Percentiles rank a stretch among this genome's conserved stretches.
Evolutionary conservation across 805 yeast species (phyloP).

Genomic region (Pichia exigua): DNA sequence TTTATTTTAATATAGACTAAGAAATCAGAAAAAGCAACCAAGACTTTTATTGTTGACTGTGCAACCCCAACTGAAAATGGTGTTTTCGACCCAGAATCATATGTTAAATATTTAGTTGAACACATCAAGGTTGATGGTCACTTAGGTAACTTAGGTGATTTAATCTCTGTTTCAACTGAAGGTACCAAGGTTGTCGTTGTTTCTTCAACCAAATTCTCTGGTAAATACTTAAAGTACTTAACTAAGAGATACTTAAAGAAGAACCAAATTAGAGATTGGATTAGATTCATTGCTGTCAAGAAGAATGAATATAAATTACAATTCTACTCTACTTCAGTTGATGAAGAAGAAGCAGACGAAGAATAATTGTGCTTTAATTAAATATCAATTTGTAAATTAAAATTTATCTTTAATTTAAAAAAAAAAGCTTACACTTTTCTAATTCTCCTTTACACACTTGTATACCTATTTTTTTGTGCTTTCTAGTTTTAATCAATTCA

Average conservation of each 20-base stretch:
- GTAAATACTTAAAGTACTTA: constrained; percentile 99
- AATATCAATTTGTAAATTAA: constrained; percentile 1
- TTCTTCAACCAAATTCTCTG: constrained; percentile 93
- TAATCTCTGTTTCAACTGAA: constrained; percentile 78
- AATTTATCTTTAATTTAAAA: constrained; percentile 1
- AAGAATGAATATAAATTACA: constrained; percentile 94
- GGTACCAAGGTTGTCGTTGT: constrained; percentile 84
- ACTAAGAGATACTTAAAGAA: constrained; percentile 99
- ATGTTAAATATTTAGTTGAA: constrained; percentile 96
- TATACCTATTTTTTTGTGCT: background rate
- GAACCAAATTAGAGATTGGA: constrained; percentile 99
- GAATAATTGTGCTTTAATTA: constrained; percentile 46
- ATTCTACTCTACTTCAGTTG: constrained; percentile 96
- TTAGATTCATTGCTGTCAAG: constrained; percentile 94
- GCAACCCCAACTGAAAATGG: constrained; percentile 96
- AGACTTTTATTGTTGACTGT: constrained; percentile 91
- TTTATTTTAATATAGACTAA: constrained; percentile 48
- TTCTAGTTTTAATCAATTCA: background rate
- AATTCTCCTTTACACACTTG: background rate
- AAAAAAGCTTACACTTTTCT: constrained; percentile 7
- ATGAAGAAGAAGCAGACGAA: constrained; percentile 72
- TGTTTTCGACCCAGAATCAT: constrained; percentile 95
- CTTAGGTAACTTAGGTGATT: constrained; percentile 95
- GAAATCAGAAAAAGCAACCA: constrained; percentile 66
- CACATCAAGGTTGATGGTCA: constrained; percentile 98